Evolutionary conservation across 1,139 yeast species (phyloP), one percentile per base, ranked within the genome.

Genomic region (Torulaspora globosa): DNA sequence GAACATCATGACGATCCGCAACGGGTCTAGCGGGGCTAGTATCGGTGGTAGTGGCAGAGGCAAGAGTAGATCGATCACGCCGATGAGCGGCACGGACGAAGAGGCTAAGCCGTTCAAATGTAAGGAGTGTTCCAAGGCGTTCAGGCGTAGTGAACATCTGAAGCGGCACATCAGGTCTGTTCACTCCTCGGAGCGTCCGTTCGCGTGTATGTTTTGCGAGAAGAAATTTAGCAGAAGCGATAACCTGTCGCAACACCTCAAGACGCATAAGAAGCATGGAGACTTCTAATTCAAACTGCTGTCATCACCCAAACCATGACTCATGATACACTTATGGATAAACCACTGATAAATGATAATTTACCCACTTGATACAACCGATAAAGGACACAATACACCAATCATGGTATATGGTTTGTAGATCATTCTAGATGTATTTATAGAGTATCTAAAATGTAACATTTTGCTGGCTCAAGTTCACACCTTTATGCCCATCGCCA

Each of bases 181-280:
- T 52, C 86, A 82, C 63, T 65, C 73, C 1, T 56, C 64, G 46
- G 87, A 83, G 53, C 79, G 85, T 63, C 95, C 95, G 0, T 85
- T 79, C 66, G 82, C 77, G 49, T 85, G 95, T 63, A 68, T 70
- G 38, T 74, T 76, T 42, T 85, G 95, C 60, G 79, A 80, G 45
- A 84, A 84, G 70, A 80, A 79, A 61, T 85, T 85, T 61, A 80
- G 89, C 51, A 72, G 95, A 53, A 77, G 86, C 19, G 95, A 85
- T 63, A 85, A 85, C 59, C 71, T 85, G 55, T 79, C 84, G 35
- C 94, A 84, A 68, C 95, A 85, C 67, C 72, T 84, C 59, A 80
- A 83, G 59, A 82, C 88, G 5, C 95, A 86, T 44, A 65, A 59
- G 48, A 62, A 59, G 48, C 66, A 62, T 49, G 66, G 67, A 16